Conservation (phyloP, 225 moss, liverwort and hornwort genomes). For the Bryum argenteum region DNA sequence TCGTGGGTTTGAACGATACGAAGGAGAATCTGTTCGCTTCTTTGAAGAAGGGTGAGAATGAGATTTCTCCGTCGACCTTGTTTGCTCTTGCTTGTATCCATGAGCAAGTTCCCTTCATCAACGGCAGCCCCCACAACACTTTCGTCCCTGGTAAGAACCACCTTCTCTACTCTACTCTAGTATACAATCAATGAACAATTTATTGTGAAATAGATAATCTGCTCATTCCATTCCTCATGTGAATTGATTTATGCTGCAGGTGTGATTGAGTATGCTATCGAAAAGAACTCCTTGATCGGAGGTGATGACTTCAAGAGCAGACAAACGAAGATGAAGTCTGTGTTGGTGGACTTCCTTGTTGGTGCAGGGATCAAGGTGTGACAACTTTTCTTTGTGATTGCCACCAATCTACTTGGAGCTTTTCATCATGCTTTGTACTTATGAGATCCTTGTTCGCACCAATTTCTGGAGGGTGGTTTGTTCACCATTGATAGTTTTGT, state of each 20-base stretch:
- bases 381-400: neutral
- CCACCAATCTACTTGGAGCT: too few relatives aligned
- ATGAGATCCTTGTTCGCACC: too few relatives aligned
- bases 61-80: constrained; percentile 78
- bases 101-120: constrained; percentile 80
- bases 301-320: constrained; percentile 95
- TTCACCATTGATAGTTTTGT: neutral
- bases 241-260: constrained; percentile 38
- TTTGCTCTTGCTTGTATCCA: constrained; percentile 79
- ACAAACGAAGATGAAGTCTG: constrained; percentile 93
- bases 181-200: too few relatives aligned
- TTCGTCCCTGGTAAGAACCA: constrained; percentile 71
- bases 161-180: neutral
- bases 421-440: too few relatives aligned
- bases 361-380: constrained; percentile 79
- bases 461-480: neutral
- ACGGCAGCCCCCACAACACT: constrained; percentile 85
- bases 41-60: constrained; percentile 67
- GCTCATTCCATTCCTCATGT: too few relatives aligned
- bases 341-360: constrained; percentile 84
- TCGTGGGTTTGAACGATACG: constrained; percentile 78
- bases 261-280: constrained; percentile 71
- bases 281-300: constrained; percentile 70
- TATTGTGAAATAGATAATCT: too few relatives aligned
- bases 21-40: constrained; percentile 68